Base-by-base conservation (phyloP, 768 basidiomycete genomes). In the Favolaschia claudopus region DNA sequence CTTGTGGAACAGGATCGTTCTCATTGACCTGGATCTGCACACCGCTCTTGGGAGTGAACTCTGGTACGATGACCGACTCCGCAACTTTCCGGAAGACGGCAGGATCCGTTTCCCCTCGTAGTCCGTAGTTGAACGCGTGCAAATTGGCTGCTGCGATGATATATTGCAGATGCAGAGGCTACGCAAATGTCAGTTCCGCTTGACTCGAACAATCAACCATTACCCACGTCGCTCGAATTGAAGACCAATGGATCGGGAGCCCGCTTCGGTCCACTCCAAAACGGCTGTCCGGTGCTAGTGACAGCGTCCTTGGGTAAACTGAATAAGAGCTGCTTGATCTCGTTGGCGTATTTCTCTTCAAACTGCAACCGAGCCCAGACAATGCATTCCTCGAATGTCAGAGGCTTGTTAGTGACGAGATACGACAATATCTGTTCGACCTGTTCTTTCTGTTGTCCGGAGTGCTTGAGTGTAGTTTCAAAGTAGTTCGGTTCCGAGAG, bases 221-320 rank as follows among this genome's bases (percentile, higher is more conserved):
- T 0, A 78, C 92, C 74, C 69, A 98, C 96, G 69, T 98, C 89
- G 64, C 82, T 89, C 10, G 93, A 85, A 75, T 95, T 82, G 76
- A 99, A 99, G 6, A 80, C 79, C 62, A 99, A 79, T 25, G 96
- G 82, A 45, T 98, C 95, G 13, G 97, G 97, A 7, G 96, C 96
- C 59, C 97, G 87, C 81, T 99, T 99, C 3, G 97, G 97, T 19
- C 96, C 95, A 67, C 94, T 96, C 97, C 97, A 99, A 85, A 99
- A 99, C 12, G 95, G 96, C 66, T 95, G 93, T 6, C 97, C 97
- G 19, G 88, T 90, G 69, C 86, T 93, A 8, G 96, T 95, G 43
- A 92, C 78, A 34, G 92, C 90, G 72, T 99, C 97, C 74, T 95
- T 96, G 12, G 97, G 97, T 65, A 99, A 80, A 76, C 93, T 97